Evolutionary conservation across 164 flowering plant genomes (phyloP).

Genomic region (Vitis cinerea): DNA sequence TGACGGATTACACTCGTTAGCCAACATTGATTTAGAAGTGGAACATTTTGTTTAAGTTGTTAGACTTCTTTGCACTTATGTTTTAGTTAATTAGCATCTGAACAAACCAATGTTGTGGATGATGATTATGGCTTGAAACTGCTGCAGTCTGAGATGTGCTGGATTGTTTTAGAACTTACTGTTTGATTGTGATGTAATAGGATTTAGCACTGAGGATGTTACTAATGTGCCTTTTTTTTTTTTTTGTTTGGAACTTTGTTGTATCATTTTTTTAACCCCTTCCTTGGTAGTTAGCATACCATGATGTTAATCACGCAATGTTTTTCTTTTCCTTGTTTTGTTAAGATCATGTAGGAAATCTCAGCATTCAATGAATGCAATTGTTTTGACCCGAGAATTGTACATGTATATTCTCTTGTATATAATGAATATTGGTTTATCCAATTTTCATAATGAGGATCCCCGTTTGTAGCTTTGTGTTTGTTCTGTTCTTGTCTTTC

Average conservation of each 20-base stretch:
- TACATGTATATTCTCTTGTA: neutral
- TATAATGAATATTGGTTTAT: no score
- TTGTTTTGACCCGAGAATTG: constrained; percentile 2
- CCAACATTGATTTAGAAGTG: constrained; percentile 14
- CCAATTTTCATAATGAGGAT: no score
- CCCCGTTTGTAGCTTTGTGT: no score
- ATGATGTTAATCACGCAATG: neutral
- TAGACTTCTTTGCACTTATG: constrained; percentile 13
- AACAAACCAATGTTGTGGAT: constrained; percentile 19
- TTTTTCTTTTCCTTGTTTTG: neutral
- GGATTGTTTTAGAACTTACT: constrained; percentile 17
- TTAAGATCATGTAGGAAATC: constrained; percentile 12
- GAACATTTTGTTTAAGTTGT: constrained; percentile 9
- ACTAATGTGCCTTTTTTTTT: constrained; percentile 9
- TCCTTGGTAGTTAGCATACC: neutral
- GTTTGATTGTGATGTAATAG: constrained; percentile 25
- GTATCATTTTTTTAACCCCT: constrained; percentile 8
- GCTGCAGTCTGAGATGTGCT: constrained; percentile 21
- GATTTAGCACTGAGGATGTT: constrained; percentile 22
- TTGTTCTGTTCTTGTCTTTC: no score
- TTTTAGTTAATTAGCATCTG: constrained; percentile 15
- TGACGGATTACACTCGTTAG: constrained; percentile 1
- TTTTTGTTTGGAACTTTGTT: constrained; percentile 15
- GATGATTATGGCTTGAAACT: constrained; percentile 18
- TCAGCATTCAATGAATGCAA: constrained; percentile 7